Base-by-base conservation (phyloP, 1,284 basidiomycete species). In the Phenoliferia sp. region DNA sequence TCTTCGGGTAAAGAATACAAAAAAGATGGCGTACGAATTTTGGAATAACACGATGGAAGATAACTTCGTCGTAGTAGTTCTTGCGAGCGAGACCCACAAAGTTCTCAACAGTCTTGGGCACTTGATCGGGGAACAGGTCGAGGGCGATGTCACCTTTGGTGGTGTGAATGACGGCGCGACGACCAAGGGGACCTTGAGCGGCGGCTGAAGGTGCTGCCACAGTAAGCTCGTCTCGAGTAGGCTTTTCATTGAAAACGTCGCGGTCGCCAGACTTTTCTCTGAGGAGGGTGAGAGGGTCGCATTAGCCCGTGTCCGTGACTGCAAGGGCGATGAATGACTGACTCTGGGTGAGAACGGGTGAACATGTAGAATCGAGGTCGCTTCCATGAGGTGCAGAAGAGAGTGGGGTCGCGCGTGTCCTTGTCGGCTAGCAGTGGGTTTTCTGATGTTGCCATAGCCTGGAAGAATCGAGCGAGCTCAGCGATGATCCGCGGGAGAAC, bases 201-300 rank as follows among this genome's bases (percentile, higher is more conserved):
- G 82, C 80, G 1, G 84, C 81, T 5, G 86, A 83, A 1, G 90
- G 84, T 0, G 89, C 81, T 1, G 93, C 92, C 60, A 94, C 86
- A n/a, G 88, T 89, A 78, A 93, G 92, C 77, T 99, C 96, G 78
- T 99, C 96, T 64, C 93, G 86, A 1, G 95, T 98, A 0, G 96
- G 96, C 62, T 90, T 86, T 80, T 99, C 96, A 80, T 99, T 99
- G 86, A 98, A 98, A 66, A 99, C 89, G 75, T 99, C 96, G 59
- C 96, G 88, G 73, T 99, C 94, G 32, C 87, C 88, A 2, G 87
- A 87, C 79, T 90, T 91, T 77, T 96, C 92, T 78, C 90, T 93
- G 75, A 39, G 48, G 31, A 3, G 22, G 34, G 12, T 29, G 61
- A 34, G 61, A 32, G 65, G 58, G 33, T 29, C 16, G 22, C 35